A percentile compares a stretch with the other conserved stretches of the same genome.
Conservation (phyloP, 2,329 filamentous ascomycete species). For the Neopestalotiopsis clavispora region DNA sequence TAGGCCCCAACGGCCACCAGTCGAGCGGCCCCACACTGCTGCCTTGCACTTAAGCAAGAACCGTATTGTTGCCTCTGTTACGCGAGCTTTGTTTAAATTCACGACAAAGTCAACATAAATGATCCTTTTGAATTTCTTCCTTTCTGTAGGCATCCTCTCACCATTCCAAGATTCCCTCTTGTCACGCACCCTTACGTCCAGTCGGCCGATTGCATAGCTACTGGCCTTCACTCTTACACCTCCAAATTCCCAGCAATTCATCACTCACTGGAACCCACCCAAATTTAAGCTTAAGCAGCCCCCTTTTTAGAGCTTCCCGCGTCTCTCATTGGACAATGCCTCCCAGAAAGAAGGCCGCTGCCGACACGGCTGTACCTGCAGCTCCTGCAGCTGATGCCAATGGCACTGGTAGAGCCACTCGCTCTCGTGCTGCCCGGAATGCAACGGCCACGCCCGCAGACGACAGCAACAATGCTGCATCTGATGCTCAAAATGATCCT, state of each 20-base stretch:
- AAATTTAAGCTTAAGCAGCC: slow-evolving; percentile 4
- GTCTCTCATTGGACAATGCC: slow-evolving; percentile 16
- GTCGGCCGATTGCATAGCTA: background rate
- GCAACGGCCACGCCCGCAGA: slow-evolving; percentile 1
- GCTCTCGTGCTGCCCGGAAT: slow-evolving; percentile 9
- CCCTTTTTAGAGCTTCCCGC: background rate
- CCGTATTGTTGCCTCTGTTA: slow-evolving; percentile 15
- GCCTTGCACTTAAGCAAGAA: slow-evolving; percentile 9
- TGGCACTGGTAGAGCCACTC: background rate
- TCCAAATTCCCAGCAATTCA: background rate
- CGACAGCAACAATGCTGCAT: background rate
- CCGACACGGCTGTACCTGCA: background rate
- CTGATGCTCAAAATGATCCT: slow-evolving; percentile 7
- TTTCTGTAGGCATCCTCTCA: background rate
- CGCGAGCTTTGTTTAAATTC: slow-evolving; percentile 15
- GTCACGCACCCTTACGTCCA: background rate
- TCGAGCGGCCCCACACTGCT: slow-evolving; percentile 7
- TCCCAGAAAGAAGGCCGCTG: slow-evolving; percentile 12
- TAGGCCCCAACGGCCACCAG: background rate
- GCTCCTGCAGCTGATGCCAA: background rate
- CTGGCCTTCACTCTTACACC: background rate
- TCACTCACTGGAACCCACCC: background rate
- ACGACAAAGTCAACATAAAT: slow-evolving; percentile 8
- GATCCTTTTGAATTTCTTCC: background rate
- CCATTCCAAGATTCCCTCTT: background rate